These are phyloP conservation scores for Nyssa sinensis DNA, from an alignment of 148 eudicot species.

Conservation along the genomic window DNA sequence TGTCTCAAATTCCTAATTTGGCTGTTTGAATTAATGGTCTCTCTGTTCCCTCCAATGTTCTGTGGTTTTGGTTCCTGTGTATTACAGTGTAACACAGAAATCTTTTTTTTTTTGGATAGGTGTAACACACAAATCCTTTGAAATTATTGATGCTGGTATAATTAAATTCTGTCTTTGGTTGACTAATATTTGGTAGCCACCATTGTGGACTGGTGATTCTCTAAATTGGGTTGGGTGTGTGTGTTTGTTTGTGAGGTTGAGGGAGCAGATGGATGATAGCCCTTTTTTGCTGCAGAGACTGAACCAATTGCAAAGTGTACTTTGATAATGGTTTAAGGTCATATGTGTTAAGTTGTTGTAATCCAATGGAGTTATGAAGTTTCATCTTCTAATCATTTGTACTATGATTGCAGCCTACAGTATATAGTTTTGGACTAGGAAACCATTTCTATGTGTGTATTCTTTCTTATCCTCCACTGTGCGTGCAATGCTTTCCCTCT, in stretches of 20 bases:
- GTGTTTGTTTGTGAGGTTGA: neutral
- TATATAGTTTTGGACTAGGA: neutral
- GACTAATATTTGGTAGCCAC: neutral
- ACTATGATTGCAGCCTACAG: neutral
- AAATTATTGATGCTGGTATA: neutral
- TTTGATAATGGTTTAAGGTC: neutral
- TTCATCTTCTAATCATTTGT: too few species aligned
- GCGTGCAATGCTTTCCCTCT: too few species aligned
- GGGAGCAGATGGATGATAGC: neutral
- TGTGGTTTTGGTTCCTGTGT: neutral
- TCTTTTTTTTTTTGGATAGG: neutral
- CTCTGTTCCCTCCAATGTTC: neutral
- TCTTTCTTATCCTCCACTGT: neutral
- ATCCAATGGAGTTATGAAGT: too few species aligned
- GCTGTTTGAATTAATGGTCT: neutral
- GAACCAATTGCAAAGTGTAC: neutral
- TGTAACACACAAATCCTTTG: neutral
- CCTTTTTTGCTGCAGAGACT: neutral
- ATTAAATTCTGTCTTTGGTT: conserved; percentile 4
- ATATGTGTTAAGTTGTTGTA: neutral
- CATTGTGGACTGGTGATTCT: conserved; percentile 3
- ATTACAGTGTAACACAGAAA: too few species aligned
- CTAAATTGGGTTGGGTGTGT: neutral
- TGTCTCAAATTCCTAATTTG: neutral
- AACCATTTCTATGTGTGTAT: neutral